These are phyloP conservation scores for Magnolia sinica DNA, from an alignment of 164 flowering plant species.

Conservation along the genomic window DNA sequence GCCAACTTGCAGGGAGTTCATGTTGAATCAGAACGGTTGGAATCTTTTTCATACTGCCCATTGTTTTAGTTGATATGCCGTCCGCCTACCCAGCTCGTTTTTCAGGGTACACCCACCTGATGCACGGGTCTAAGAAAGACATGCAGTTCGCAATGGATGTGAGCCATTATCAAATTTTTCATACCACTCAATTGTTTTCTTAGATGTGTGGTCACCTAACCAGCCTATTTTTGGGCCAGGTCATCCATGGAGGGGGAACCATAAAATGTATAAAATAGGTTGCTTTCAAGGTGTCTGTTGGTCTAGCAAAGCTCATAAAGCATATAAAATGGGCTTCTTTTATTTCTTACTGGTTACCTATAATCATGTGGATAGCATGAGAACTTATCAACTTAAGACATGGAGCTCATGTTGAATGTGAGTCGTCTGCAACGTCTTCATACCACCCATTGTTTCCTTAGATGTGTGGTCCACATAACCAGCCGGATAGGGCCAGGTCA, in stretches of 20 bases:
- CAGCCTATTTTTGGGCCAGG: neutral
- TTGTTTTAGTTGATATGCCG: too few relatives aligned
- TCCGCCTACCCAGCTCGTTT: too few relatives aligned
- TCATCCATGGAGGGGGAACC: neutral
- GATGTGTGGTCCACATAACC: neutral
- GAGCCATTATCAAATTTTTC: too few relatives aligned
- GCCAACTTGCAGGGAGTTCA: neutral
- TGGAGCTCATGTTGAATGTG: too few relatives aligned
- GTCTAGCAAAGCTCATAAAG: neutral
- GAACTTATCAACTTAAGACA: neutral
- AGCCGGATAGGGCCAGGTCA: neutral
- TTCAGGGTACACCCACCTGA: too few relatives aligned
- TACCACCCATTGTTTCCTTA: neutral
- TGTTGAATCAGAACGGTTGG: neutral
- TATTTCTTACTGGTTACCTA: neutral
- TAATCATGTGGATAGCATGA: neutral
- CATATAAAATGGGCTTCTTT: neutral
- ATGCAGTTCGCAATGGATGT: too few relatives aligned
- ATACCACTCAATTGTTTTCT: neutral
- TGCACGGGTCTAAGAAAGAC: too few relatives aligned
- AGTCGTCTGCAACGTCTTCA: too few relatives aligned
- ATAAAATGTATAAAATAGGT: neutral
- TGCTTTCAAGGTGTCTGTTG: neutral
- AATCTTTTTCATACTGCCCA: too few relatives aligned
- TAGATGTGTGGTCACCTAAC: neutral